Evolutionary conservation across 1,284 basidiomycete genomes (phyloP).

Genomic region (Malassezia equina): DNA sequence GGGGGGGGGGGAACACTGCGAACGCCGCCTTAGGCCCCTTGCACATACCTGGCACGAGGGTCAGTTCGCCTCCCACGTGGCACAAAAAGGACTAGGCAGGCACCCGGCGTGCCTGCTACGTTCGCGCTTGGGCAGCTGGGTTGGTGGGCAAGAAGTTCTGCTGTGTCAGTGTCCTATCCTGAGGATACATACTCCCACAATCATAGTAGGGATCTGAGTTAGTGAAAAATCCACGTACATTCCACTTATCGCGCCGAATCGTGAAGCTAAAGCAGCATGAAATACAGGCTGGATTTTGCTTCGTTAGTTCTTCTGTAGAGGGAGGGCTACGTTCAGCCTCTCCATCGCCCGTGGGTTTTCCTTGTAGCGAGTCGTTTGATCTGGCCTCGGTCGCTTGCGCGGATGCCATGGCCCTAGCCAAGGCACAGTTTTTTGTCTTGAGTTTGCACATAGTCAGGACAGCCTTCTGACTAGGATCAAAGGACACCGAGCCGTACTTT

Average conservation of each 20-base stretch:
- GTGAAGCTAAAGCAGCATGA: constrained; percentile 94
- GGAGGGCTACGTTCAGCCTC: not conserved
- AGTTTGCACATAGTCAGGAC: constrained; percentile 87
- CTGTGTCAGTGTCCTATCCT: not conserved
- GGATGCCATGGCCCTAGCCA: constrained; percentile 12
- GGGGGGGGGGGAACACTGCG: not conserved
- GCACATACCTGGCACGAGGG: constrained; percentile 4
- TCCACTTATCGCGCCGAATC: constrained; percentile 63
- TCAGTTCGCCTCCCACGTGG: not conserved
- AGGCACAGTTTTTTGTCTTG: constrained; percentile 24
- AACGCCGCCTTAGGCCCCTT: not conserved
- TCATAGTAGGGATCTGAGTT: constrained; percentile 20
- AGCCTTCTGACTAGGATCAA: constrained; percentile 69
- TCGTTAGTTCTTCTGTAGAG: not conserved
- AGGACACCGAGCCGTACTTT: constrained; percentile 52
- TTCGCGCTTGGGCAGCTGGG: constrained; percentile 20
- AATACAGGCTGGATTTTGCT: constrained; percentile 54
- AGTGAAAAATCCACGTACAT: constrained; percentile 20
- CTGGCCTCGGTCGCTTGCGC: not conserved
- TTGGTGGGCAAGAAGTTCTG: constrained; percentile 24
- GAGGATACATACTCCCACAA: constrained; percentile 17
- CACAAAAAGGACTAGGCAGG: not conserved
- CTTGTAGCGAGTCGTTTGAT: not conserved
- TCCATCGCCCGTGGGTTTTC: not conserved
- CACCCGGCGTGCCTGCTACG: not conserved